phyloP scores from a whole-genome alignment of 352 stramenopile genomes.

The Phytophthora pluvialis region DNA sequence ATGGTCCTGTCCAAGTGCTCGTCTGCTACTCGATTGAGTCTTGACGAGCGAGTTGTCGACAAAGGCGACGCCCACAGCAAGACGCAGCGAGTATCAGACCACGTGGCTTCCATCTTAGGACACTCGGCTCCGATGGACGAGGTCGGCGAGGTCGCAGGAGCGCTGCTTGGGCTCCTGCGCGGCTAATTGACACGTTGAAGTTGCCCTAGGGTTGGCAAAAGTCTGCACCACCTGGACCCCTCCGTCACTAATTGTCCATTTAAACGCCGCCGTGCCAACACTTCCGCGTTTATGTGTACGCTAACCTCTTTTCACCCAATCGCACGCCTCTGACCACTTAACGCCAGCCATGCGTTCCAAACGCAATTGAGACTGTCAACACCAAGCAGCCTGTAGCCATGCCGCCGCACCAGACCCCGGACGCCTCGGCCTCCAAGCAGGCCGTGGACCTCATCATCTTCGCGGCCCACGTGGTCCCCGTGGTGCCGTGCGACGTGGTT shows the following conservation, averaged over 20 bases:
- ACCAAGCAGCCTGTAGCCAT: slow-evolving; percentile 17
- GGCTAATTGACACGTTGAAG: too few relatives aligned
- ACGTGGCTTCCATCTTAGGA: slow-evolving; percentile 17
- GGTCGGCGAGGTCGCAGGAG: slow-evolving; percentile 6
- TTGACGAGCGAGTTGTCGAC: slow-evolving; percentile 25
- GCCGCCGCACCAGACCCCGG: slow-evolving; percentile 28
- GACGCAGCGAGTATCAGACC: slow-evolving; percentile 6
- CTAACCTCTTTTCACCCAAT: slow-evolving; percentile 14
- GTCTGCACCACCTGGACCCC: too few relatives aligned
- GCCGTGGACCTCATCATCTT: slow-evolving; percentile 77
- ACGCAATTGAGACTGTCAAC: neutral
- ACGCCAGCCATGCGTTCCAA: neutral
- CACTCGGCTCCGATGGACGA: slow-evolving; percentile 38
- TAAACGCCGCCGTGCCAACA: neutral
- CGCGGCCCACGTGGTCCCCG: slow-evolving; percentile 80
- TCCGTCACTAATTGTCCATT: too few relatives aligned
- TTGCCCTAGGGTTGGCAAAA: too few relatives aligned
- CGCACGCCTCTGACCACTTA: neutral
- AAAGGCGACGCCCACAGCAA: slow-evolving; percentile 5
- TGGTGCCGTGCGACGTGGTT: slow-evolving; percentile 76
- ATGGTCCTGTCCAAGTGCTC: slow-evolving; percentile 10
- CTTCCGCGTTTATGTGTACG: neutral
- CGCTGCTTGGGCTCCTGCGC: slow-evolving; percentile 21
- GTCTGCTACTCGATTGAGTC: neutral
- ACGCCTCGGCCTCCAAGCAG: slow-evolving; percentile 25